Base-by-base conservation (phyloP, 305 asterid species). In the Plantago coronopus region DNA sequence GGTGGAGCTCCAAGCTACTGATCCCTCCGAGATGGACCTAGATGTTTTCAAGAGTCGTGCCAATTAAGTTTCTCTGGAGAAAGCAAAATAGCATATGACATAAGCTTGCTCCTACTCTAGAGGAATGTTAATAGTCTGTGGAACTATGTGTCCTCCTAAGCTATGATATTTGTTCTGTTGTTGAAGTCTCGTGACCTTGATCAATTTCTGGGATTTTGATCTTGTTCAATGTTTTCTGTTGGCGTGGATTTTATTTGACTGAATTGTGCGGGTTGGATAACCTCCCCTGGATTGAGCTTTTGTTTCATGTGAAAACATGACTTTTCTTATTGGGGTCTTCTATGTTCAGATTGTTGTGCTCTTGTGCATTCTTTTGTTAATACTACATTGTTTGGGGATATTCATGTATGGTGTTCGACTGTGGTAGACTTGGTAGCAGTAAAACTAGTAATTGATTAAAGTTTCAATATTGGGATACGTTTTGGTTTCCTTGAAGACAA, bases 1-100 rank as follows among this genome's bases (percentile, higher is more conserved):
- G 81, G 74, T 86, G 15, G 90, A 86, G 82, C 81, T 83, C 59
- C 91, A 86, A 70, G 95, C 95, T 31, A 86, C 95, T 22, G 95
- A 86, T 65, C 86, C 91, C 18, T 78, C 85, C 54, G 91, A 86
- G 70, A 79, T 83, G 89, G 83, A 79, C 57, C 83, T 83, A 15
- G 91, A 86, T 48, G 89, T 83, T 58, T 78, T 86, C 80, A 81
- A 70, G 63, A 81, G 86, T 69, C 91, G 94, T 19, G 88, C 78
- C 63, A 82, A 71, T 62, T 77, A 71, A 77, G 54, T 45, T n/a
- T 54, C 73, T 74, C 57, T 59, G 18, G 69, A 59, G 54, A 57
- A 69, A 58, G 65, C 62, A 4, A 65, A 75, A 22, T 38, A 27
- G 37, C 12, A 61, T 59, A 49, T 65, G 76, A 48, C 69, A 63